phyloP scores from a whole-genome alignment of 345 rosid species.

The Odontarrhena argentea region DNA sequence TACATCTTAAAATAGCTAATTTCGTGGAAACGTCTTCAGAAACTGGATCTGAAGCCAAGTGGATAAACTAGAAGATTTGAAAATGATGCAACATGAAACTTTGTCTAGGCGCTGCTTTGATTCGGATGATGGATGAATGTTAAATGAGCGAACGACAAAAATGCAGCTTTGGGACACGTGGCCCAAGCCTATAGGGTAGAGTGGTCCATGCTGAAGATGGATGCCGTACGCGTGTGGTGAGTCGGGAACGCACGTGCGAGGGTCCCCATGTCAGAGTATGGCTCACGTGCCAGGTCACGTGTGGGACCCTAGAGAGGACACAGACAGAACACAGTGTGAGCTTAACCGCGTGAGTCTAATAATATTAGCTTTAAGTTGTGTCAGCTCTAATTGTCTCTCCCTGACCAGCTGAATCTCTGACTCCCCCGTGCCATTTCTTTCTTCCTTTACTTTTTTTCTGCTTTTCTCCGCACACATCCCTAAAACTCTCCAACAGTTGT shows the following conservation, averaged over 20 bases:
- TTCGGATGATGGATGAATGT: constrained; percentile 27
- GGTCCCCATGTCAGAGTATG: constrained; percentile 31
- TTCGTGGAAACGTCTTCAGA: no score
- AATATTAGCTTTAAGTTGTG: constrained; percentile 8
- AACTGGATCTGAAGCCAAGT: constrained; percentile 3
- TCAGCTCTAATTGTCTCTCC: constrained; percentile 42
- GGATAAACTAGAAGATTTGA: constrained; percentile 21
- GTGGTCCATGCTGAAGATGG: constrained; percentile 30
- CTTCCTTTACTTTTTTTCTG: constrained; percentile 22
- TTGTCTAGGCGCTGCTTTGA: constrained; percentile 30
- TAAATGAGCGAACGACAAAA: constrained; percentile 35
- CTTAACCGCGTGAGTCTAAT: constrained; percentile 37
- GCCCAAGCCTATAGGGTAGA: constrained; percentile 23
- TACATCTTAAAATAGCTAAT: no score
- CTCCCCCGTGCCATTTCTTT: constrained; percentile 40
- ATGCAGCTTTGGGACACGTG: constrained; percentile 35
- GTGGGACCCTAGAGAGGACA: constrained; percentile 26
- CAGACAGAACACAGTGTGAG: constrained; percentile 6
- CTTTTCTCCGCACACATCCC: constrained; percentile 30
- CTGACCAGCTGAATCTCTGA: constrained; percentile 41
- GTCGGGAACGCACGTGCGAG: constrained; percentile 37
- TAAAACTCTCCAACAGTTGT: constrained; percentile 19
- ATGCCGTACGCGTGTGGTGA: constrained; percentile 43
- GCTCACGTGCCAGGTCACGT: constrained; percentile 44
- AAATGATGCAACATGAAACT: constrained; percentile 25